Percentiles rank a stretch among this genome's conserved stretches.
Conservation (phyloP, 495 filamentous ascomycete species). For the Durotheca rogersii region DNA sequence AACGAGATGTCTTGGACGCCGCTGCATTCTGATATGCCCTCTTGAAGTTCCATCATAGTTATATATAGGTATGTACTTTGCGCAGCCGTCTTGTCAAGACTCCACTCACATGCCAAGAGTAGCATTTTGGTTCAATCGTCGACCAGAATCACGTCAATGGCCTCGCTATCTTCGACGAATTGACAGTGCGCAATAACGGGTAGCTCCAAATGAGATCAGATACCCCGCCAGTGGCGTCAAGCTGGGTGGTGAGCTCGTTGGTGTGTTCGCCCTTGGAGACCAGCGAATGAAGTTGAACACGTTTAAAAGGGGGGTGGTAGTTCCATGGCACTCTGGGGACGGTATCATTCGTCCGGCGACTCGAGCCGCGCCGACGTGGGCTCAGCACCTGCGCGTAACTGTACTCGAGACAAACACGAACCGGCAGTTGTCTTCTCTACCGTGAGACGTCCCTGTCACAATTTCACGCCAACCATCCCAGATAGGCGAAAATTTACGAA, state of each 20-base stretch:
- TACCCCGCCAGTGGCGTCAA: slow-evolving; percentile 32
- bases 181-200: slow-evolving; percentile 4
- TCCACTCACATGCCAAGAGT: slow-evolving; percentile 6
- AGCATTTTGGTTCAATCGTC: slow-evolving; percentile 13
- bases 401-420: no score
- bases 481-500: no score
- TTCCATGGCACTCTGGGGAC: background rate
- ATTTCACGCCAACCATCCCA: no score
- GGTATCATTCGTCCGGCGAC: background rate
- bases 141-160: slow-evolving; percentile 22
- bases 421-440: no score
- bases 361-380: no score
- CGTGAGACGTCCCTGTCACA: no score
- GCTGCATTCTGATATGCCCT: background rate
- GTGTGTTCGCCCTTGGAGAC: slow-evolving; percentile 2
- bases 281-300: slow-evolving; percentile 4
- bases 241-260: slow-evolving; percentile 3
- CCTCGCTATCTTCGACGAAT: slow-evolving; percentile 23
- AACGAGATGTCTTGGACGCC: background rate
- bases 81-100: background rate
- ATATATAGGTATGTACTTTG: no score
- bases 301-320: background rate
- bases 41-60: slow-evolving; percentile 1
- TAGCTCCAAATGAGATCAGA: slow-evolving; percentile 29
- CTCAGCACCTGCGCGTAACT: no score